Evolutionary conservation across 306 rosid species (phyloP).

Genomic region (Cercis canadensis): DNA sequence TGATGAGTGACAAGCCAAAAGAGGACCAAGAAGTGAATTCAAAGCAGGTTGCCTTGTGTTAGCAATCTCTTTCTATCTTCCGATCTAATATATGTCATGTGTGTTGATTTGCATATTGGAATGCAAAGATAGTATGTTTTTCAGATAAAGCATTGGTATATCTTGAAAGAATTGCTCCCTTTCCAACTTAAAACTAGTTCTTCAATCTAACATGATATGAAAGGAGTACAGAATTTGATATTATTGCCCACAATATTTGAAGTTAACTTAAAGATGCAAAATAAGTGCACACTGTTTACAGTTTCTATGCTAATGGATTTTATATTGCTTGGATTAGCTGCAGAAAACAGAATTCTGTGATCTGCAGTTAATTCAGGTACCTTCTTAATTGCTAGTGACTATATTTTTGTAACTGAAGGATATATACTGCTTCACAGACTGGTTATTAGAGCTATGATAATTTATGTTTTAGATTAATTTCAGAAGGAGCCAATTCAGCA

Average conservation of each 20-base stretch:
- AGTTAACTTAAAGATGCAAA: conserved; percentile 2
- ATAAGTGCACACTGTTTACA: conserved; percentile 15
- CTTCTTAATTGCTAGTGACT: no score
- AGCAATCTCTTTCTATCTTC: conserved; percentile 19
- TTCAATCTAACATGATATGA: not conserved
- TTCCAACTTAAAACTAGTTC: conserved; percentile 16
- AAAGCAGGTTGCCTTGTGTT: conserved; percentile 62
- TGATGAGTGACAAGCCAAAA: conserved; percentile 86
- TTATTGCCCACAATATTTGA: not conserved
- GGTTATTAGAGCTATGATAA: no score
- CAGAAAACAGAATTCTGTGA: no score
- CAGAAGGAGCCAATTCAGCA: no score
- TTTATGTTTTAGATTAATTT: no score
- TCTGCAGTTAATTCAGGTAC: no score
- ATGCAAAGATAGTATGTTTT: conserved; percentile 19
- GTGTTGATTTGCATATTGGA: conserved; percentile 26
- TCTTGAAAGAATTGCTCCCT: conserved; percentile 15
- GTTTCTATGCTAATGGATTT: conserved; percentile 5
- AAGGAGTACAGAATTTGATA: not conserved
- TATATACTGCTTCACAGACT: no score
- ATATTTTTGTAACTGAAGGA: no score
- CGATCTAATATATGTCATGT: conserved; percentile 34
- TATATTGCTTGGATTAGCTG: not conserved
- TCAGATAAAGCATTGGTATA: not conserved
- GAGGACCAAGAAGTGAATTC: conserved; percentile 91